Base-by-base conservation (phyloP, 106 monocot genomes). In the Phalaenopsis aphrodite region DNA sequence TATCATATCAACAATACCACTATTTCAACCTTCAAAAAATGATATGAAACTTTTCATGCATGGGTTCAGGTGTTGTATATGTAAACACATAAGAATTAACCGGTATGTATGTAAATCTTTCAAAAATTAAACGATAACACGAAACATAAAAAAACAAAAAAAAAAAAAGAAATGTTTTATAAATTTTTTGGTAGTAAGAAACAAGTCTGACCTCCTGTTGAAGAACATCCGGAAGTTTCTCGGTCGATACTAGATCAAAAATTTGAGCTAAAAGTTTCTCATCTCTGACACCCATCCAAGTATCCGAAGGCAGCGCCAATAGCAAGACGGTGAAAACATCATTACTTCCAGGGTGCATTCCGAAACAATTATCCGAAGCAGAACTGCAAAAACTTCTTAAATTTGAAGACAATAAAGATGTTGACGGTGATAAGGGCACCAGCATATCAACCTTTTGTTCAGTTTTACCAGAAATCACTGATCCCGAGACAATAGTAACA, bases 311-410 rank as follows among this genome's bases (percentile, higher is more conserved):
- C 30, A 99, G 81, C 30, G 95, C 89, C 69, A 95, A 85, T 55
- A 95, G 47, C 57, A 99, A 73, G 83, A 99, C 85, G 43, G 93
- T 95, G 58, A 95, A 84, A 64, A 93, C 81, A 83, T 99, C 95
- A 74, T 78, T 82, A 64, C 77, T 89, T 77, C 81, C 85, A 16
- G 94, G 94, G 39, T 90, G 88, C 79, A 79, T 84, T 38, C 75
- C 66, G 52, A 71, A 42, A 77, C 83, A 78, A 77, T 24, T 92
- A 64, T 38, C 75, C 1, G 41, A 46, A 75, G 82, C 64, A 52
- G 79, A 83, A 85, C 19, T 23, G 49, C 85, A 87, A 47, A 72
- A 81, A 66, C 67, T 75, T 14, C 49, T 10, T 52, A 19, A 24
- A 11, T 52, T 47, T 49, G 49, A 24, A 18, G 76, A 76, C 45